Percentiles rank a stretch among this genome's conserved stretches.
phyloP scores from a whole-genome alignment of 1,284 basidiomycete genomes.

The Apiotrichum laibachii region DNA sequence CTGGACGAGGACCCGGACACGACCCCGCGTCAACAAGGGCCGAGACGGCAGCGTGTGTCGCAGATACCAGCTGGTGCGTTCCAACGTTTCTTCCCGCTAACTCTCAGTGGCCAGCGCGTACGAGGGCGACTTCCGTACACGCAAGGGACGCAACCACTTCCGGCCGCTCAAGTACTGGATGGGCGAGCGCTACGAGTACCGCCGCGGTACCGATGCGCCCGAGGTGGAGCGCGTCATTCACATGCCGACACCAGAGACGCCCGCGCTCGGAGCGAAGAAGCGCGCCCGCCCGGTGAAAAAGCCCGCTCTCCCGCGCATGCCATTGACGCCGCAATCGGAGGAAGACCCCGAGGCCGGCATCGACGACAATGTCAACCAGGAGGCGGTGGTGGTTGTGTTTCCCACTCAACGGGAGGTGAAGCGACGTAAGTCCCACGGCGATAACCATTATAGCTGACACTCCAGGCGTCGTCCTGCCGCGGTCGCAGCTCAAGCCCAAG shows the following conservation, averaged over 20 bases:
- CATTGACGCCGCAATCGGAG: conserved; percentile 50
- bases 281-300: background rate
- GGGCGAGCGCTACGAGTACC: conserved; percentile 83
- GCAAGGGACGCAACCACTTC: conserved; percentile 69
- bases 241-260: background rate
- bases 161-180: conserved; percentile 88
- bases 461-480: conserved; percentile 28
- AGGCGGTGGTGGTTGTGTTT: conserved; percentile 70
- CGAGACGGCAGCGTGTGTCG: conserved; percentile 15
- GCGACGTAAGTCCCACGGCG: conserved; percentile 61
- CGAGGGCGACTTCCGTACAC: conserved; percentile 58
- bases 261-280: background rate
- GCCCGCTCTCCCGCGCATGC: conserved; percentile 40
- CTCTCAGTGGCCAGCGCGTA: conserved; percentile 19
- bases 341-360: conserved; percentile 57
- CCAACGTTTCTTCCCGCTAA: background rate
- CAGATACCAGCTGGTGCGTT: conserved; percentile 13
- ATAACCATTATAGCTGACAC: background rate
- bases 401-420: conserved; percentile 61
- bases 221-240: conserved; percentile 73
- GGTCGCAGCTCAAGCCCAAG: conserved; percentile 61
- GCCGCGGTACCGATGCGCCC: conserved; percentile 61
- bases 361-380: conserved; percentile 73
- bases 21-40: background rate
- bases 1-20: too few species aligned